Percentiles rank a stretch among this genome's conserved stretches.
Conservation (phyloP, 2,329 filamentous ascomycete species). For the Amylocarpus encephaloides region DNA sequence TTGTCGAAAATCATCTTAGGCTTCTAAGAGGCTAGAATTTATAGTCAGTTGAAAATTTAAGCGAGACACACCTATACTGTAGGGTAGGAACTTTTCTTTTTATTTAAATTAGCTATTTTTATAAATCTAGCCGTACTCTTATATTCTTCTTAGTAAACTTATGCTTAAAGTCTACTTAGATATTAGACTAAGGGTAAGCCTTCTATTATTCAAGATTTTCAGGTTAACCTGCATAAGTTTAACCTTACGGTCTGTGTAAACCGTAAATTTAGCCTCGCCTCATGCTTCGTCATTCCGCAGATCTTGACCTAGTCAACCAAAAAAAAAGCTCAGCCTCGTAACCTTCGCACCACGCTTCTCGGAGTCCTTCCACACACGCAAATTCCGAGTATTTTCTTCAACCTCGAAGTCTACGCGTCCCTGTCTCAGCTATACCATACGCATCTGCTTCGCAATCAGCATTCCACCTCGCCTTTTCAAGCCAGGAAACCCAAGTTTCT, state of each 20-base stretch:
- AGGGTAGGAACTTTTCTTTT: no score
- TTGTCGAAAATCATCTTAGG: no score
- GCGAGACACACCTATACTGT: no score
- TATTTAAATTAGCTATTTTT: no score
- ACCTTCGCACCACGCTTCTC: not conserved
- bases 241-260: no score
- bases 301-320: constrained; percentile 6
- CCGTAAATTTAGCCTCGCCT: constrained; percentile 11
- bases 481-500: constrained; percentile 2
- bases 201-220: not conserved
- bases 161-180: no score
- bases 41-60: no score
- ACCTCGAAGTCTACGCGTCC: not conserved
- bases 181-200: no score
- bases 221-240: no score
- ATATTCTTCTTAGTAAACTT: no score
- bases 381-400: not conserved
- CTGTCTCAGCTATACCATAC: not conserved
- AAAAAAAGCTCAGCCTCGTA: constrained; percentile 11
- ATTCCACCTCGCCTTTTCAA: not conserved
- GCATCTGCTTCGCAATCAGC: not conserved
- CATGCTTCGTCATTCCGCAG: constrained; percentile 14
- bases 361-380: not conserved
- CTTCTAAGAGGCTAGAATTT: no score
- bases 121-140: no score